These are phyloP conservation scores for Ceratopteris richardii DNA, from an alignment of 75 land plant species.

Conservation along the genomic window DNA sequence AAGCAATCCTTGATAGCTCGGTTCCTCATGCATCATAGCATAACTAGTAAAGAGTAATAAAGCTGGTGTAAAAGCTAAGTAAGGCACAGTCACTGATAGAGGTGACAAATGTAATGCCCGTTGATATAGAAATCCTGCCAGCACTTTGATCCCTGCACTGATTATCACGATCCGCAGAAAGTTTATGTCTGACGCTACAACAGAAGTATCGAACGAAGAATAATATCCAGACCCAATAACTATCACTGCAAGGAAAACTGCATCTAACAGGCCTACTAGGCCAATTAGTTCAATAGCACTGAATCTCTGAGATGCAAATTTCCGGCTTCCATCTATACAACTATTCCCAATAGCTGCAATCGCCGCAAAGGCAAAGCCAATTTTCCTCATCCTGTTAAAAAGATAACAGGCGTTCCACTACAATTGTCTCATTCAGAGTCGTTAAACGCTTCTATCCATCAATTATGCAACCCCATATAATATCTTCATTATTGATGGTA, in stretches of 20 bases:
- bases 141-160: conserved; percentile 31
- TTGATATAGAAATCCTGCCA: conserved; percentile 41
- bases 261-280: conserved; percentile 32
- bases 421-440: too few species aligned
- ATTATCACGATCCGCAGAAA: conserved; percentile 20
- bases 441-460: too few species aligned
- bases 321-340: conserved; percentile 37
- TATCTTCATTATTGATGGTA: too few species aligned
- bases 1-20: conserved; percentile 27
- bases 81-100: conserved; percentile 35
- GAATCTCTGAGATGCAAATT: conserved; percentile 33
- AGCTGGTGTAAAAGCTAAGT: conserved; percentile 37
- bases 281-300: conserved; percentile 26
- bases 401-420: too few species aligned
- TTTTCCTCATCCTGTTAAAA: conserved; percentile 17
- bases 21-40: conserved; percentile 24
- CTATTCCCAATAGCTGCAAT: conserved; percentile 38
- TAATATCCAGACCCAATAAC: conserved; percentile 18
- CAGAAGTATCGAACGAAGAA: conserved; percentile 3
- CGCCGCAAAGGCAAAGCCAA: conserved; percentile 37
- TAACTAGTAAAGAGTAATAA: conserved; percentile 31
- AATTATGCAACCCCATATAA: too few species aligned
- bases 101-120: conserved; percentile 38
- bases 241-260: conserved; percentile 15
- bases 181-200: not conserved